These are phyloP conservation scores for Pythium insidiosum DNA, from an alignment of 352 stramenopile species.

Conservation along the genomic window DNA sequence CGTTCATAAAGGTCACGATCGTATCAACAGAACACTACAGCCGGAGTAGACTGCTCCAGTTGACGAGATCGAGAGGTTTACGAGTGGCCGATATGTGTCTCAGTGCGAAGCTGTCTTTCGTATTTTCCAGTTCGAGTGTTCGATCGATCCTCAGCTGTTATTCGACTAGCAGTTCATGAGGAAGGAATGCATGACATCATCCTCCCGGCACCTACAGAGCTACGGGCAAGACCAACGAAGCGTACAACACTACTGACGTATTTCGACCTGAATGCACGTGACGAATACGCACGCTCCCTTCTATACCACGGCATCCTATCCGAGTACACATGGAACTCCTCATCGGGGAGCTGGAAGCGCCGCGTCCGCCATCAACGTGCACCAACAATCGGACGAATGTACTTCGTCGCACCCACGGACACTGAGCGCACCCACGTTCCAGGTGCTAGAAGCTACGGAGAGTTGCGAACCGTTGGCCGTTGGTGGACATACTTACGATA, in stretches of 20 bases:
- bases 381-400: constrained; percentile 1
- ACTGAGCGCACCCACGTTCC: background rate
- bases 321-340: background rate
- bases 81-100: constrained; percentile 18
- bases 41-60: no score
- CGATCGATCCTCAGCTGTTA: constrained; percentile 1
- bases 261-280: background rate
- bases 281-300: background rate
- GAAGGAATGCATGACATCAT: constrained; percentile 1
- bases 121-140: constrained; percentile 10
- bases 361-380: background rate
- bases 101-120: constrained; percentile 17
- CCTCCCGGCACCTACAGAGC: background rate
- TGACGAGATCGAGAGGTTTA: constrained; percentile 21
- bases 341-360: no score
- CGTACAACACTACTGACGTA: background rate
- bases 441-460: background rate
- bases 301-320: constrained; percentile 1
- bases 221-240: background rate
- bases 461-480: no score
- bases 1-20: constrained; percentile 37
- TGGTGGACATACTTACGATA: background rate
- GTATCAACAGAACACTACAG: no score
- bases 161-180: no score
- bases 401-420: background rate